Conservation (phyloP, 305 asterid genomes). For the Lippia alba region DNA sequence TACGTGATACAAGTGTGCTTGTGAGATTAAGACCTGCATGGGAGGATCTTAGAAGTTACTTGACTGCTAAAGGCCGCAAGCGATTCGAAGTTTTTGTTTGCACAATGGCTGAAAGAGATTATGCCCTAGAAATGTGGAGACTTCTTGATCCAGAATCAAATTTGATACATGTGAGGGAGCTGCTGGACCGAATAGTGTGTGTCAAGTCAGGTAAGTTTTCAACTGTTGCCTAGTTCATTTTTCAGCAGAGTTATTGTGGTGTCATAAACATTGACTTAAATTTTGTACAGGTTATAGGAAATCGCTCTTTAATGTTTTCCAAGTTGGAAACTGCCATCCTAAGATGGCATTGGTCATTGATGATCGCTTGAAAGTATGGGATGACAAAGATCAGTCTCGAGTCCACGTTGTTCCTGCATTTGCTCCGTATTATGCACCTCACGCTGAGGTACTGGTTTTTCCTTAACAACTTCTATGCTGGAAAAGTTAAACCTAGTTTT, state of each 20-base stretch:
- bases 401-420: constrained; percentile 99
- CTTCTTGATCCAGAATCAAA: constrained; percentile 97
- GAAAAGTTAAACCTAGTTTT: constrained; percentile 22
- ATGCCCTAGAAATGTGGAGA: constrained; percentile 99
- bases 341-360: constrained; percentile 98
- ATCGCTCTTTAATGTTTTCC: constrained; percentile 89
- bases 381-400: constrained; percentile 94
- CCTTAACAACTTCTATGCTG: constrained; percentile 23
- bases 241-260: constrained; percentile 18
- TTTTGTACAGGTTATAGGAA: constrained; percentile 68
- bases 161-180: constrained; percentile 73
- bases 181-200: constrained; percentile 85
- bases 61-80: constrained; percentile 96
- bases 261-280: constrained; percentile 13
- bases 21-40: constrained; percentile 99
- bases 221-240: constrained; percentile 26
- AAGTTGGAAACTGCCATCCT: constrained; percentile 89
- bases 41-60: constrained; percentile 96
- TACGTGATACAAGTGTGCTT: constrained; percentile 97
- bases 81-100: constrained; percentile 98
- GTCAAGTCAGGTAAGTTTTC: constrained; percentile 85
- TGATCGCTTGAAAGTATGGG: constrained; percentile 98
- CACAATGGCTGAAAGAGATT: constrained; percentile 99
- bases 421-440: constrained; percentile 98
- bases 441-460: constrained; percentile 76